A percentile compares a stretch with the other conserved stretches of the same genome.
Conservation (phyloP, 306 rosid species). For the Calophaca sinica region DNA sequence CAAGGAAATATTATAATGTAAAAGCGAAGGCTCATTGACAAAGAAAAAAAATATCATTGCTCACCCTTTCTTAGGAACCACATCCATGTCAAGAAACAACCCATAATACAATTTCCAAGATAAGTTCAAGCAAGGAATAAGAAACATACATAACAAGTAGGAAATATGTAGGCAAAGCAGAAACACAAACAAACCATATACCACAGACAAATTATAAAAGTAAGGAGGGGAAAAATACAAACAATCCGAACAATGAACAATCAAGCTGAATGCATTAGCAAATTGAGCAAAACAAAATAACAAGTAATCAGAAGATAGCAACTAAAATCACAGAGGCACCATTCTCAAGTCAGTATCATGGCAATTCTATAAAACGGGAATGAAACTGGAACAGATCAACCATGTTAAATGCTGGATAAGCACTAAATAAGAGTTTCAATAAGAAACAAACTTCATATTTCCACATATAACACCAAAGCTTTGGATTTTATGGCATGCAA, state of each 20-base stretch:
- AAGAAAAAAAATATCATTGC: conserved; percentile 12
- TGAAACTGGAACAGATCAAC: too few relatives aligned
- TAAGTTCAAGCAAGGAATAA: background rate
- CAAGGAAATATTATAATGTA: conserved; percentile 39
- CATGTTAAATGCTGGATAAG: too few relatives aligned
- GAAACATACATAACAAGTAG: background rate
- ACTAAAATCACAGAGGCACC: background rate
- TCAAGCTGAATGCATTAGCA: background rate
- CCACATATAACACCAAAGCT: too few relatives aligned
- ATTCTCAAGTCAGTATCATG: too few relatives aligned
- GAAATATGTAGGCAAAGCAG: background rate
- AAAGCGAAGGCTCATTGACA: conserved; percentile 31
- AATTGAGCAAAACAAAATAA: background rate
- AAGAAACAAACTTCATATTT: too few relatives aligned
- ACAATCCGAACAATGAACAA: background rate
- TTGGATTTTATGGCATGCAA: too few relatives aligned
- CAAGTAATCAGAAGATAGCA: background rate
- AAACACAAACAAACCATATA: background rate
- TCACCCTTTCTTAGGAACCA: conserved; percentile 36
- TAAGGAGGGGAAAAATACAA: background rate
- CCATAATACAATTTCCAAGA: conserved; percentile 8
- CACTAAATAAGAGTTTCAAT: too few relatives aligned
- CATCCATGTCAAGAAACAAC: conserved; percentile 2
- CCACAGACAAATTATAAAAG: background rate
- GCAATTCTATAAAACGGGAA: too few relatives aligned